Base-by-base conservation (phyloP, 305 asterid genomes). In the Solanum aculeatissimum region DNA sequence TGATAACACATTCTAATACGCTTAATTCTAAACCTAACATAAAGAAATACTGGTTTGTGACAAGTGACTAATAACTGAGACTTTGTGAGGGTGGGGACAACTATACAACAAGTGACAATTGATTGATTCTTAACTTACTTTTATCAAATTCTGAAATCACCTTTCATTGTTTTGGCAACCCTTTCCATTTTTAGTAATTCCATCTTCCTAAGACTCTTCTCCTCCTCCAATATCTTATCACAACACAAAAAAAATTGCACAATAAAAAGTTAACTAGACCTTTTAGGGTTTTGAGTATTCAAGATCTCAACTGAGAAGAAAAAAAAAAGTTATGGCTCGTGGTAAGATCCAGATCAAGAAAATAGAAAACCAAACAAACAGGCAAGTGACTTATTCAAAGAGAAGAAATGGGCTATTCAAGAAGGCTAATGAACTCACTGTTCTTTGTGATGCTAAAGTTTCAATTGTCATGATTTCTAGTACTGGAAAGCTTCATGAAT, bases 331-430 rank as follows among this genome's bases (percentile, higher is more conserved):
- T 6, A 93, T 95, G 98, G 97, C 99, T 86, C 93, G 98, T 80
- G 99, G 99, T 58, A 95, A 96, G 93, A 95, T 96, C 90, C 98
- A 96, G 98, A 96, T 96, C 92, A 96, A 88, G 97, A 92, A 88
- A 69, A 96, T 96, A 35, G 99, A 96, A 90, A 96, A 96, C 90
- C 97, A 94, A 79, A 96, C 99, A 1, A 96, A 96, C 90, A 89
- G 97, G 85, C 98, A 96, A 82, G 99, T 94, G 69, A 94, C 99
- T 13, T 94, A 96, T 82, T 94, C 99, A 47, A 94, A 96, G 98
- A 91, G 99, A 40, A 91, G 98, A 90, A 96, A 93, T 87, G 99
- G 98, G 58, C 91, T 96, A 1, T 93, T 96, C 94, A 96, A 95
- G 92, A 96, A 96, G 83, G 98, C 99, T 19, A 93, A 91, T 63